Conservation (phyloP, 163 green algal genomes). For the Scenedesmus sp. region DNA sequence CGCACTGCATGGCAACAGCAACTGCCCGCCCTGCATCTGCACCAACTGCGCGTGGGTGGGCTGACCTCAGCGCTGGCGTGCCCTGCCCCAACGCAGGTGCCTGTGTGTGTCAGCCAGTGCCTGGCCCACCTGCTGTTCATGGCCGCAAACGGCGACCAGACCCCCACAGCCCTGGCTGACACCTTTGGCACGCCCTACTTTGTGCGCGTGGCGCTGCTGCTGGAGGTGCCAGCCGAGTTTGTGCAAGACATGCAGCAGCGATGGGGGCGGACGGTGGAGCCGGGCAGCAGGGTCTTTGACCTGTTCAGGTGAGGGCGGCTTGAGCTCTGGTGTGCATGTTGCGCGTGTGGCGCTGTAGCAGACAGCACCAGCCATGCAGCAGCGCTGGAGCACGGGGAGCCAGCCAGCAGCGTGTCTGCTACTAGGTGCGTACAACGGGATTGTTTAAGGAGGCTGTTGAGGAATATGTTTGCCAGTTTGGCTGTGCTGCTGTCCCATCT, state of each 20-base stretch:
- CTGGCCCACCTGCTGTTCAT: constrained; percentile 75
- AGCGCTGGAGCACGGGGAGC: no score
- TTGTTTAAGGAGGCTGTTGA: no score
- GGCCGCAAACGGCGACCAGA: constrained; percentile 39
- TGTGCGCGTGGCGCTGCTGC: constrained; percentile 59
- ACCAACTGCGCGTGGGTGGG: no score
- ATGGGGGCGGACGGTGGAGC: constrained; percentile 47
- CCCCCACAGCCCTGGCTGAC: constrained; percentile 77
- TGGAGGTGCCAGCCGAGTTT: constrained; percentile 56
- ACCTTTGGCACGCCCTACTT: constrained; percentile 80
- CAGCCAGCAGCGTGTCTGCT: no score
- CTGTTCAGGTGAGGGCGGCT: constrained; percentile 62
- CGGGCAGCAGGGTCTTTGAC: constrained; percentile 57
- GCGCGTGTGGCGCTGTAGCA: neutral
- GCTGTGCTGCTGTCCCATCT: no score
- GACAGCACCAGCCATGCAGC: neutral
- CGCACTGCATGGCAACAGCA: no score
- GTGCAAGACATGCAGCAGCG: constrained; percentile 60
- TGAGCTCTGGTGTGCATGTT: no score
- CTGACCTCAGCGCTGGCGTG: no score
- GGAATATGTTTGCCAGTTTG: no score
- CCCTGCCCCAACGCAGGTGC: constrained; percentile 5
- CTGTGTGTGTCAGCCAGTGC: constrained; percentile 55
- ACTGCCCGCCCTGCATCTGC: constrained; percentile 71
- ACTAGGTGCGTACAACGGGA: no score